Evolutionary conservation across 1,284 basidiomycete species (phyloP).

Genomic region (Austroboletus novae-zelandiae): DNA sequence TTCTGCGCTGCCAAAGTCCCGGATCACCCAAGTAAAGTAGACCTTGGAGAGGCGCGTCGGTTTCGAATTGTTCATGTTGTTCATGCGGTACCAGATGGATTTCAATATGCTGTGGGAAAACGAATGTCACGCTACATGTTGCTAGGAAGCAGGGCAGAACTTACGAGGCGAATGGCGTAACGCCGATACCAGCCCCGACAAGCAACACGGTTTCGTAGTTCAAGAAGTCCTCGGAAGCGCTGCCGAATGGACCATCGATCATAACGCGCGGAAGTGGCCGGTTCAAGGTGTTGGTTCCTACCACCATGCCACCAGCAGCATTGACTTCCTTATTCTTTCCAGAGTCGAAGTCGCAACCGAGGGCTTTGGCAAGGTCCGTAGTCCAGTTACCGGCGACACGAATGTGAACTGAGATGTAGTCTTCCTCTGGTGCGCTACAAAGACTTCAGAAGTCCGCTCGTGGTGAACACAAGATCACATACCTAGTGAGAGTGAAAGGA

Average conservation of each 20-base stretch:
- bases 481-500: slow-evolving; percentile 87
- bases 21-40: slow-evolving; percentile 88
- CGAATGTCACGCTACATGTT: neutral
- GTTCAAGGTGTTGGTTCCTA: slow-evolving; percentile 58
- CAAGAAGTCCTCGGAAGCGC: slow-evolving; percentile 81
- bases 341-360: slow-evolving; percentile 80
- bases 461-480: slow-evolving; percentile 12
- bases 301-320: slow-evolving; percentile 51
- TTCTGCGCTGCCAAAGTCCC: slow-evolving; percentile 81
- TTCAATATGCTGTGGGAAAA: slow-evolving; percentile 65
- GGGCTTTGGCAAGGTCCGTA: slow-evolving; percentile 67
- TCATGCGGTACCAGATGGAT: slow-evolving; percentile 94
- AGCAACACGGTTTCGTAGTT: slow-evolving; percentile 84
- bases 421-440: slow-evolving; percentile 79
- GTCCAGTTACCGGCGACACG: slow-evolving; percentile 88
- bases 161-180: slow-evolving; percentile 88
- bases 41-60: slow-evolving; percentile 79
- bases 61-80: slow-evolving; percentile 69
- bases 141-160: slow-evolving; percentile 29
- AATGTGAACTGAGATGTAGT: slow-evolving; percentile 88
- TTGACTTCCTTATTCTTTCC: slow-evolving; percentile 49
- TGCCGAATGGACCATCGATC: slow-evolving; percentile 88
- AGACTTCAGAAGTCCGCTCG: slow-evolving; percentile 1
- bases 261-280: slow-evolving; percentile 81
- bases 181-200: slow-evolving; percentile 88